These are phyloP conservation scores for Psilocybe cubensis DNA, from an alignment of 768 basidiomycete genomes.

Conservation along the genomic window DNA sequence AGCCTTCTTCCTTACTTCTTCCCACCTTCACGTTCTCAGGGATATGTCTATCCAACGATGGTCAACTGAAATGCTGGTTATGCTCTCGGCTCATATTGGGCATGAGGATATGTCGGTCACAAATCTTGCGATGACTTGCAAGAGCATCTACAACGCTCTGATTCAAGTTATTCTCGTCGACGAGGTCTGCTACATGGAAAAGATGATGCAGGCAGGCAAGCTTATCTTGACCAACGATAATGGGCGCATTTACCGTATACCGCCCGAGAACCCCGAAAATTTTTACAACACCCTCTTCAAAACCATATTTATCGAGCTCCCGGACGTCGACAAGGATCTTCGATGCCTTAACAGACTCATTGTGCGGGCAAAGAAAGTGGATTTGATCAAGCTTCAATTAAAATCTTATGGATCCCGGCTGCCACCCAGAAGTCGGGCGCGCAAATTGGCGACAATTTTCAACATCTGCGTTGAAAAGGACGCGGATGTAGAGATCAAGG, in stretches of 20 bases:
- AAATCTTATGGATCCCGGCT: not conserved
- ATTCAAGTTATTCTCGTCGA: slow-evolving; percentile 1
- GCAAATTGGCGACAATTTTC: slow-evolving; percentile 1
- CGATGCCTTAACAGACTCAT: not conserved
- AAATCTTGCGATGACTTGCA: slow-evolving; percentile 6
- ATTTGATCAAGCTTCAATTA: not conserved
- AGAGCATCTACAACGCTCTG: not conserved
- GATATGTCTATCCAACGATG: not conserved
- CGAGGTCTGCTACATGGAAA: not conserved
- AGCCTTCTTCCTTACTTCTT: not conserved
- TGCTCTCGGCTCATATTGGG: not conserved
- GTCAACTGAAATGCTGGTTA: not conserved
- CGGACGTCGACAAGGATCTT: not conserved
- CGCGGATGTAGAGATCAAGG: not conserved
- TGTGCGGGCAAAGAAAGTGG: not conserved
- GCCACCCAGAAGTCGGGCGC: not conserved
- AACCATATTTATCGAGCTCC: not conserved
- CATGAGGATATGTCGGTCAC: not conserved
- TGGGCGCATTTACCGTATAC: not conserved
- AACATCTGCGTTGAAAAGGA: not conserved
- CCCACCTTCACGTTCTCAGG: not conserved
- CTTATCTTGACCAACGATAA: not conserved
- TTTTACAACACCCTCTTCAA: not conserved
- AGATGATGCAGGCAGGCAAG: not conserved
- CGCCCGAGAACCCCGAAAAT: not conserved